A percentile compares a stretch with the other conserved stretches of the same genome.
Evolutionary conservation across 495 filamentous ascomycete genomes (phyloP).

Genomic region (Paragyromitra xinjiangensis): DNA sequence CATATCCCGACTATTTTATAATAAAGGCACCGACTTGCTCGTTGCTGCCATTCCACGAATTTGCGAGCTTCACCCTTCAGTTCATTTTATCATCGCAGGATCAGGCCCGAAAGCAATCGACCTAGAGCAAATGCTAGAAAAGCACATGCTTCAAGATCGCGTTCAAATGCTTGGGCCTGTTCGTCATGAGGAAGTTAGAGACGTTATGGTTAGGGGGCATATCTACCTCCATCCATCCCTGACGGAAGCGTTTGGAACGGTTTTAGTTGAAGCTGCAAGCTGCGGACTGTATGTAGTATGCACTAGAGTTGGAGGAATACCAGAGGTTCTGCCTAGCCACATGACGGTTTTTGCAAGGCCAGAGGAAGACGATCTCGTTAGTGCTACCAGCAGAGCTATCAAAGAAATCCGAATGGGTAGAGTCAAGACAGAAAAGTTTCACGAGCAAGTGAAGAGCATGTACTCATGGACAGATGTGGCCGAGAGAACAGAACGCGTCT

Average conservation of each 20-base stretch:
- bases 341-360: constrained; percentile 96
- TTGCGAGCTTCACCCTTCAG: constrained; percentile 84
- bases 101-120: constrained; percentile 97
- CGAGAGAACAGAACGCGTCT: constrained; percentile 89
- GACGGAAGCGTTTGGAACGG: constrained; percentile 96
- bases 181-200: constrained; percentile 92
- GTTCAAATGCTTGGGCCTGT: constrained; percentile 91
- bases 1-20: constrained; percentile 96
- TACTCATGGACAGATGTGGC: constrained; percentile 98
- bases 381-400: constrained; percentile 83
- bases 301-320: constrained; percentile 94
- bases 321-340: constrained; percentile 89
- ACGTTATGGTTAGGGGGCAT: constrained; percentile 98
- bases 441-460: constrained; percentile 96
- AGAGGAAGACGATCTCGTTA: constrained; percentile 89
- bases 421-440: constrained; percentile 90
- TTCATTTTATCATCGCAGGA: constrained; percentile 95
- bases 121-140: constrained; percentile 95
- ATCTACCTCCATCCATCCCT: constrained; percentile 95
- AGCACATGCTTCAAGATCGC: constrained; percentile 91
- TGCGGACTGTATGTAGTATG: constrained; percentile 97
- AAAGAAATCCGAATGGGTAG: constrained; percentile 78
- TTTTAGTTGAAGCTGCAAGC: constrained; percentile 94
- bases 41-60: constrained; percentile 95
- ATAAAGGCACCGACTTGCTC: constrained; percentile 95